phyloP scores from a whole-genome alignment of 2,329 filamentous ascomycete species.

The Colletotrichum sp. region DNA sequence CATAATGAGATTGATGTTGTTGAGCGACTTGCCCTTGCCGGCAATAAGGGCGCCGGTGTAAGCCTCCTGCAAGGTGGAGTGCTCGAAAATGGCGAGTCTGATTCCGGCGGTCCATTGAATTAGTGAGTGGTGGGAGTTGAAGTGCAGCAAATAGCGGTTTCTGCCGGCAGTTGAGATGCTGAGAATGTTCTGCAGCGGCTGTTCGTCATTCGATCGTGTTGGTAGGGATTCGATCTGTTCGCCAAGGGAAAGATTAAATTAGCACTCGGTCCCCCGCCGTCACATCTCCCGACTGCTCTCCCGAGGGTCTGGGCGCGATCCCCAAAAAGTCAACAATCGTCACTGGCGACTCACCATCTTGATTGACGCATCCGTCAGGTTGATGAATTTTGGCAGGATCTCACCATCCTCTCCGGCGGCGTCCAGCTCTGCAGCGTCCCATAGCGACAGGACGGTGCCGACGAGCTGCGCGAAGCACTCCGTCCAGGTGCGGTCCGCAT shows the following conservation, averaged over 20 bases:
- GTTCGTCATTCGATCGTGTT: conserved; percentile 76
- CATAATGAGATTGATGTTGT: conserved; percentile 90
- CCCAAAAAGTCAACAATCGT: not conserved
- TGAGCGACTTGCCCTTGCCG: conserved; percentile 86
- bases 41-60: conserved; percentile 96
- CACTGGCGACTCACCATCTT: conserved; percentile 78
- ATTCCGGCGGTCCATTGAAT: conserved; percentile 97
- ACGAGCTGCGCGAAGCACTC: conserved; percentile 98
- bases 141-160: conserved; percentile 94
- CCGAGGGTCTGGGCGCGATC: not conserved
- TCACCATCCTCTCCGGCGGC: conserved; percentile 84
- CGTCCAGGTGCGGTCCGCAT: conserved; percentile 86
- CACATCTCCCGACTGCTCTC: not conserved
- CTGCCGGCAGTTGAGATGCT: conserved; percentile 95
- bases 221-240: conserved; percentile 84
- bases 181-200: conserved; percentile 90
- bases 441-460: conserved; percentile 91
- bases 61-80: conserved; percentile 90
- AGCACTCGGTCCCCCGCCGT: conserved; percentile 8
- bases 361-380: conserved; percentile 94
- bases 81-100: conserved; percentile 91
- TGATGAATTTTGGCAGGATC: conserved; percentile 91
- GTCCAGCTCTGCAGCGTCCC: conserved; percentile 94
- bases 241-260: conserved; percentile 4
- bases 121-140: conserved; percentile 91